Evolutionary conservation across 2,329 filamentous ascomycete species (phyloP).

Genomic region (Colletotrichum abscissum): DNA sequence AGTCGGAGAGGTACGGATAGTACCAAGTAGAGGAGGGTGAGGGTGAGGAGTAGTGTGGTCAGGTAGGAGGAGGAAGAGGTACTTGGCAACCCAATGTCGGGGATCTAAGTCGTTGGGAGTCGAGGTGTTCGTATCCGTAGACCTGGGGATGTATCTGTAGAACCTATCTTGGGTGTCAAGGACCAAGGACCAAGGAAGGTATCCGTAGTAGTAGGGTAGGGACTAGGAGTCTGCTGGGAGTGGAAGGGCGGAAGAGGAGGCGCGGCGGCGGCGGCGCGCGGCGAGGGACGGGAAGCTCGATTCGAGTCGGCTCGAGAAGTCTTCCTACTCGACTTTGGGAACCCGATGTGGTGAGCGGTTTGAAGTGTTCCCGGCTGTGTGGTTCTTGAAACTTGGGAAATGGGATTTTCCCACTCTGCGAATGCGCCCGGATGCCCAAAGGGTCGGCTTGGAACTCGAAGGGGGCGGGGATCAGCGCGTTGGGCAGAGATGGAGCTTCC

Average conservation of each 20-base stretch:
- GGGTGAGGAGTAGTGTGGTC: neutral
- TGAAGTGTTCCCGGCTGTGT: constrained; percentile 33
- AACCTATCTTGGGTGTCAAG: constrained; percentile 5
- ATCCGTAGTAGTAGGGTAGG: neutral
- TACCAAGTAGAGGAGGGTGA: constrained; percentile 6
- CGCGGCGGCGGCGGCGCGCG: constrained; percentile 16
- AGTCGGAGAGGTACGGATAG: constrained; percentile 27
- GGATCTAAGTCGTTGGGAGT: constrained; percentile 1
- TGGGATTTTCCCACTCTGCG: constrained; percentile 27
- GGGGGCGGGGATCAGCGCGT: constrained; percentile 48
- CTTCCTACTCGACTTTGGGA: neutral
- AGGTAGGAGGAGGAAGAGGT: constrained; percentile 1
- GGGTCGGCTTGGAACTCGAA: constrained; percentile 32
- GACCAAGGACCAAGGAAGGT: neutral
- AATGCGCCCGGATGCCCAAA: constrained; percentile 34
- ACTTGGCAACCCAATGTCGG: neutral
- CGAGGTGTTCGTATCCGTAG: constrained; percentile 1
- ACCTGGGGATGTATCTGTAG: constrained; percentile 2
- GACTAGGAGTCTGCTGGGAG: neutral
- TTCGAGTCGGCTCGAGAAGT: neutral
- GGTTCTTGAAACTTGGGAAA: constrained; percentile 36
- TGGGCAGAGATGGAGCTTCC: constrained; percentile 46
- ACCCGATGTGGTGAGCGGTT: constrained; percentile 10
- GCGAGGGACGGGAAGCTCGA: neutral
- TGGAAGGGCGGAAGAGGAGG: constrained; percentile 2